Percentiles rank a stretch among this genome's conserved stretches.
These are phyloP conservation scores for Blastomyces percursus DNA, from an alignment of 2,329 filamentous ascomycete genomes.

Conservation along the genomic window DNA sequence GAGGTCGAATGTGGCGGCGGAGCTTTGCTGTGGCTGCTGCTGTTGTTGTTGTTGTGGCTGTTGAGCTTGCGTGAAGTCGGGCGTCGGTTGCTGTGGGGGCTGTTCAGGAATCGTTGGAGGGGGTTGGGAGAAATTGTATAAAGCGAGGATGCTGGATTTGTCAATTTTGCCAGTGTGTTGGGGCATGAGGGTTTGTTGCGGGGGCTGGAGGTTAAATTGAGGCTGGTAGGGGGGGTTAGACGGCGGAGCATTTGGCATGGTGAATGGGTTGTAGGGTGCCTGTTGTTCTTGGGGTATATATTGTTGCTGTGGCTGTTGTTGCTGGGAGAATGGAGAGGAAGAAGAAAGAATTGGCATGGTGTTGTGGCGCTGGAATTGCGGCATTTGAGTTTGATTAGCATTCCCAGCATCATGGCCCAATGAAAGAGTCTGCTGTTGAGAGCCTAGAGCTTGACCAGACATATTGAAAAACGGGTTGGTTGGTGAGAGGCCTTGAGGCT, in stretches of 20 bases:
- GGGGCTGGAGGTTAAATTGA: slow-evolving; percentile 9
- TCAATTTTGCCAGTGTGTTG: slow-evolving; percentile 36
- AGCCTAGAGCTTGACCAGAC: slow-evolving; percentile 16
- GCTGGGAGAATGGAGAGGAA: slow-evolving; percentile 23
- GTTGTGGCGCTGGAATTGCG: slow-evolving; percentile 26
- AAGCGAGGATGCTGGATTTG: slow-evolving; percentile 37
- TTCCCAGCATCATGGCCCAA: background rate
- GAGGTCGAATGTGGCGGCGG: background rate
- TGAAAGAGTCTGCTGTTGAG: slow-evolving; percentile 18
- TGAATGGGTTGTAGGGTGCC: slow-evolving; percentile 26
- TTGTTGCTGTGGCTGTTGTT: slow-evolving; percentile 15
- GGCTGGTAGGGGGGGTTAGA: slow-evolving; percentile 5
- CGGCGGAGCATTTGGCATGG: slow-evolving; percentile 17
- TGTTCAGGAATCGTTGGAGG: slow-evolving; percentile 28
- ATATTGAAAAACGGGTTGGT: slow-evolving; percentile 30
- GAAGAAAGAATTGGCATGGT: slow-evolving; percentile 28
- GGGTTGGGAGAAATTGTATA: slow-evolving; percentile 36
- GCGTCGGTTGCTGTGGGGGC: slow-evolving; percentile 18
- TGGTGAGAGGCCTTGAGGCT: slow-evolving; percentile 19
- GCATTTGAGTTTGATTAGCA: slow-evolving; percentile 6
- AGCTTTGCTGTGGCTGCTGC: slow-evolving; percentile 4
- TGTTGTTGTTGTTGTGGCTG: slow-evolving; percentile 10
- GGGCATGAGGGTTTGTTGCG: slow-evolving; percentile 20
- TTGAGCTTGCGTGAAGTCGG: slow-evolving; percentile 22
- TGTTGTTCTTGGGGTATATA: slow-evolving; percentile 12